Conservation (phyloP, 805 yeast genomes). For the Pichia exigua region DNA sequence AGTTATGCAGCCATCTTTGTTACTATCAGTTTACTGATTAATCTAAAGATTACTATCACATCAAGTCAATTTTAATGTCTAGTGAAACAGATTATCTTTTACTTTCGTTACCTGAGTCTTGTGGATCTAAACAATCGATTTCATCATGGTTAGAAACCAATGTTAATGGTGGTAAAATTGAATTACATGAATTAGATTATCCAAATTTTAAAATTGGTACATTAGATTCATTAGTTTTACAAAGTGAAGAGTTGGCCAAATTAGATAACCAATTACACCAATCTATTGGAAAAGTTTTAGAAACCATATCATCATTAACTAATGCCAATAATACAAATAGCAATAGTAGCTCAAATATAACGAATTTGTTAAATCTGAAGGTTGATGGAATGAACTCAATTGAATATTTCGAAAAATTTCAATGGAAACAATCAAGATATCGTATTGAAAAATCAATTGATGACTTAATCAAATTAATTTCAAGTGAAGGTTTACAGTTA, state of each 20-base stretch:
- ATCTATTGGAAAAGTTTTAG: slow-evolving; percentile 68
- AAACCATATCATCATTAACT: slow-evolving; percentile 46
- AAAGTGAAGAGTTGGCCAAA: slow-evolving; percentile 82
- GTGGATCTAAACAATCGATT: slow-evolving; percentile 25
- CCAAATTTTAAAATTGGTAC: slow-evolving; percentile 94
- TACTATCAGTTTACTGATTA: background rate
- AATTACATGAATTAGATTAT: slow-evolving; percentile 48
- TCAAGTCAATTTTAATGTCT: slow-evolving; percentile 13
- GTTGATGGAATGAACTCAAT: slow-evolving; percentile 42
- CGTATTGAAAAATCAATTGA: slow-evolving; percentile 77
- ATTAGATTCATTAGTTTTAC: slow-evolving; percentile 81
- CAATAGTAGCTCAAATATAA: slow-evolving; percentile 12
- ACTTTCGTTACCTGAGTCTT: slow-evolving; percentile 25
- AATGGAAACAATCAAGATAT: slow-evolving; percentile 85
- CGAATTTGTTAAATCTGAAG: slow-evolving; percentile 6
- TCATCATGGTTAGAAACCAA: slow-evolving; percentile 45
- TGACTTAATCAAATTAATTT: slow-evolving; percentile 60
- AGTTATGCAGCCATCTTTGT: slow-evolving; percentile 1
- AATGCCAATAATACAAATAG: slow-evolving; percentile 13
- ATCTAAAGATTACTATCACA: background rate
- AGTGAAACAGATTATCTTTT: slow-evolving; percentile 21
- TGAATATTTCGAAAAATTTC: slow-evolving; percentile 64
- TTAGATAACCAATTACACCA: slow-evolving; percentile 69
- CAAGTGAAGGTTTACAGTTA: slow-evolving; percentile 71
- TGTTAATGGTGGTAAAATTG: slow-evolving; percentile 51